phyloP scores from a whole-genome alignment of 2,329 filamentous ascomycete genomes.

The Cercospora nicotianae region DNA sequence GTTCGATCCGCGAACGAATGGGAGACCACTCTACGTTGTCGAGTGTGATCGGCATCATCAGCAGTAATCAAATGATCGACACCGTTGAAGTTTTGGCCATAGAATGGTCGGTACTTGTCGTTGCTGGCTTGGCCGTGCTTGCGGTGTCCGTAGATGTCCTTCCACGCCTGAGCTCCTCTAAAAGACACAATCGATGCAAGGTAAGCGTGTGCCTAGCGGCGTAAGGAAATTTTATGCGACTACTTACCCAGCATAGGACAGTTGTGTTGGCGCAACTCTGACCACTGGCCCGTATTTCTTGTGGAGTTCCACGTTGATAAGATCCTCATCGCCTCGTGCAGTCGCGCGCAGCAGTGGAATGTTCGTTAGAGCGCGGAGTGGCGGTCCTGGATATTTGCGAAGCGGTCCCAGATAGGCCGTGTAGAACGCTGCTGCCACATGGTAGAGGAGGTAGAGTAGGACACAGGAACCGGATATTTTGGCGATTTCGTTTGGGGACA shows the following conservation, averaged over 20 bases:
- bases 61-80: conserved; percentile 29
- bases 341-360: conserved; percentile 25
- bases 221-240: conserved; percentile 24
- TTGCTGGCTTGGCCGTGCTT: conserved; percentile 21
- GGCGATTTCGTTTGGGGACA: neutral
- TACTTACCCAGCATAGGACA: conserved; percentile 38
- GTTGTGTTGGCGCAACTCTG: conserved; percentile 43
- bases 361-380: conserved; percentile 27
- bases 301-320: conserved; percentile 34
- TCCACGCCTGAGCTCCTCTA: conserved; percentile 29
- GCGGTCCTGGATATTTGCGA: conserved; percentile 46
- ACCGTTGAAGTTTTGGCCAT: conserved; percentile 28
- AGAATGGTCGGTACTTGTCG: conserved; percentile 30
- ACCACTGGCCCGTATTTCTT: conserved; percentile 43
- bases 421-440: conserved; percentile 34
- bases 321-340: conserved; percentile 24
- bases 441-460: conserved; percentile 22
- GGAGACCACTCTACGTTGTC: conserved; percentile 32
- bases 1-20: conserved; percentile 36
- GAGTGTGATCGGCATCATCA: conserved; percentile 31
- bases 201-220: conserved; percentile 27
- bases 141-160: conserved; percentile 34
- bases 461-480: conserved; percentile 8
- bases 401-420: conserved; percentile 48
- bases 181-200: conserved; percentile 44